Base-by-base conservation (phyloP, 768 basidiomycete genomes). In the Calocybe cyanea region DNA sequence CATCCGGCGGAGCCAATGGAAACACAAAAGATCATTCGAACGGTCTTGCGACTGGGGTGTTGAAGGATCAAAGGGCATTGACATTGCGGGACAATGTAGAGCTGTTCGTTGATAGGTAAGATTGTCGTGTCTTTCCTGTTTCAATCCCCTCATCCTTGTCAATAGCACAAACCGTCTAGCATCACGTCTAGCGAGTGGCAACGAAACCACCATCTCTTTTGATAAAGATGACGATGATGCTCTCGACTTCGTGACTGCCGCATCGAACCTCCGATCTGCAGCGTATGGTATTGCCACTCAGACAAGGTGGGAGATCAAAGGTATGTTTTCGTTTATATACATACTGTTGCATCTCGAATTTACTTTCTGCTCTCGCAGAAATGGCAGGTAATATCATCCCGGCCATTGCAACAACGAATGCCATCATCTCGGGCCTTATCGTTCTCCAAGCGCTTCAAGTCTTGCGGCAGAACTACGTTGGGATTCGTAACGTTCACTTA, bases 381-480 rank as follows among this genome's bases (percentile, higher is more conserved):
- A 98, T 97, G 91, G 96, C 96, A 0, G 96, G 96, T 8, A 99
- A 99, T 65, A 98, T 99, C 57, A 99, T 98, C 52, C 96, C 96
- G 5, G 96, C 96, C 1, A 98, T 99, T 57, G 96, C 96, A 4
- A 99, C 96, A 3, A 99, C 96, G 18, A 99, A 99, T 62, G 96
- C 96, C 8, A 90, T 99, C 63, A 83, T 98, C 54, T 87, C 96
- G 0, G 96, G 95, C 0, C 71, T 95, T 31, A 92, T 98, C 59
- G 93, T 98, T 18, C 75, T 97, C 36, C 94, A 97, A 63, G 88
- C 93, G 0, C 68, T 97, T 17, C 86, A 92, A 46, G 72, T 96
- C 34, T 73, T 98, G 28, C 83, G 81, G 30, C 78, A 76, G 54
- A 78, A 75, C 10, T 79, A 84, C 57, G 57, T 69, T 28, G 63